phyloP scores from a whole-genome alignment of 495 filamentous ascomycete species.

The Daldinia decipiens region DNA sequence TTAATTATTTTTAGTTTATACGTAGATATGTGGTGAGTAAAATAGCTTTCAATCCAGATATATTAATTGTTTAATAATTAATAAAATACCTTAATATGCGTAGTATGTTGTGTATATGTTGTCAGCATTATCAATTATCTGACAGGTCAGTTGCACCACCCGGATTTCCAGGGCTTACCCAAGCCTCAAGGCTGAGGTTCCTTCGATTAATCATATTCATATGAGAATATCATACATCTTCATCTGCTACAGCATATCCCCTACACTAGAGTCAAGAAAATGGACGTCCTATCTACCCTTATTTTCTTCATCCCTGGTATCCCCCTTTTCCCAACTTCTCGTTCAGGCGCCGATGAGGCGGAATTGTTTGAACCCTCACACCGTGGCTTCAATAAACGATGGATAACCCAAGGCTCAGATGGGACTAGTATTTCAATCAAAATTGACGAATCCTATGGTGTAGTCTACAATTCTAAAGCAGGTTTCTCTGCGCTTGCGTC shows the following conservation, averaged over 20 bases:
- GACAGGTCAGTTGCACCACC: not conserved
- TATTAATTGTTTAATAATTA: too few relatives aligned
- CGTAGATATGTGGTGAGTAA: too few relatives aligned
- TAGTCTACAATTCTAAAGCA: not conserved
- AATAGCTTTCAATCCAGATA: too few relatives aligned
- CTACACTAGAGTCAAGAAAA: not conserved
- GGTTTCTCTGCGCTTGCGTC: not conserved
- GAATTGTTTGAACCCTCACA: not conserved
- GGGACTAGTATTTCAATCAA: not conserved
- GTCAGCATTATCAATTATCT: not conserved
- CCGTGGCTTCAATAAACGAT: not conserved
- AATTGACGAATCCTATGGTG: not conserved
- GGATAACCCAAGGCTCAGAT: not conserved
- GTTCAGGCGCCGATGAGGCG: not conserved
- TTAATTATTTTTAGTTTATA: too few relatives aligned
- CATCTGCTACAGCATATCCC: not conserved
- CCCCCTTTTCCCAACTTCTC: not conserved
- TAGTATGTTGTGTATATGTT: not conserved
- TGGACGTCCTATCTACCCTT: not conserved
- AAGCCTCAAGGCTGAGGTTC: not conserved
- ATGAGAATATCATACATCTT: not conserved
- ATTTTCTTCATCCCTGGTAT: not conserved
- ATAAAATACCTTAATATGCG: too few relatives aligned
- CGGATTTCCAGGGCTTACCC: not conserved
- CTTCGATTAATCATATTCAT: not conserved